phyloP scores from a whole-genome alignment of 192 early-diverging fungal genomes.

The Gamsiella multidivaricata region DNA sequence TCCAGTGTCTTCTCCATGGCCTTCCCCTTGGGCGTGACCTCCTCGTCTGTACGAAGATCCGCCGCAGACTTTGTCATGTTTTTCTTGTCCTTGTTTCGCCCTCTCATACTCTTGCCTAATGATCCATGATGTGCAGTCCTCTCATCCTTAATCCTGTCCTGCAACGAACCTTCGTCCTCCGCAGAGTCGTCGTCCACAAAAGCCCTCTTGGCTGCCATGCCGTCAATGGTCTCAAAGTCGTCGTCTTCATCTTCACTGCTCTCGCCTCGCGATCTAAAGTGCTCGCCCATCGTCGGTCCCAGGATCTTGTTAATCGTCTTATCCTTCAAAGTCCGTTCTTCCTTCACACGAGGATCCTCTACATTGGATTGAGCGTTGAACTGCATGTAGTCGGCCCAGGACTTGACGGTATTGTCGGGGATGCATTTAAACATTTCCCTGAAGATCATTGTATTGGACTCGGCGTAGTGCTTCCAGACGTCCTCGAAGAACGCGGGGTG shows the following conservation, averaged over 20 bases:
- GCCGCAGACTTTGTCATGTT: neutral
- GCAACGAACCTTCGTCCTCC: slow-evolving; percentile 22
- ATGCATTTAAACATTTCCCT: slow-evolving; percentile 80
- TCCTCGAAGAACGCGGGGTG: slow-evolving; percentile 67
- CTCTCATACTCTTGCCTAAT: neutral
- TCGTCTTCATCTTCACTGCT: slow-evolving; percentile 32
- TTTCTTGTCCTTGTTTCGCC: neutral
- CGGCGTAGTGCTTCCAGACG: slow-evolving; percentile 70
- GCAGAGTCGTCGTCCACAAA: slow-evolving; percentile 16
- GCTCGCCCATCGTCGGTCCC: slow-evolving; percentile 37
- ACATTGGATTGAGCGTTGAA: slow-evolving; percentile 53
- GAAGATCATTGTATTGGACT: slow-evolving; percentile 71
- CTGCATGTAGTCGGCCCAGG: slow-evolving; percentile 63
- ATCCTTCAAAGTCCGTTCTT: slow-evolving; percentile 46
- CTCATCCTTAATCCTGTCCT: slow-evolving; percentile 9
- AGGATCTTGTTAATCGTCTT: slow-evolving; percentile 44
- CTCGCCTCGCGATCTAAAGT: slow-evolving; percentile 17
- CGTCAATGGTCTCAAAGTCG: neutral
- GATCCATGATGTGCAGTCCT: slow-evolving; percentile 9
- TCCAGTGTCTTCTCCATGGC: neutral
- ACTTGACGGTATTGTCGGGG: slow-evolving; percentile 82
- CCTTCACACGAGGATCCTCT: slow-evolving; percentile 44
- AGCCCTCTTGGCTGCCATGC: slow-evolving; percentile 13
- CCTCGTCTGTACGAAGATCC: slow-evolving; percentile 23
- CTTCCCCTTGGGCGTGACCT: slow-evolving; percentile 11